These are phyloP conservation scores for Vitis hybrid DNA, from an alignment of 177 flowering plant species.

Conservation along the genomic window DNA sequence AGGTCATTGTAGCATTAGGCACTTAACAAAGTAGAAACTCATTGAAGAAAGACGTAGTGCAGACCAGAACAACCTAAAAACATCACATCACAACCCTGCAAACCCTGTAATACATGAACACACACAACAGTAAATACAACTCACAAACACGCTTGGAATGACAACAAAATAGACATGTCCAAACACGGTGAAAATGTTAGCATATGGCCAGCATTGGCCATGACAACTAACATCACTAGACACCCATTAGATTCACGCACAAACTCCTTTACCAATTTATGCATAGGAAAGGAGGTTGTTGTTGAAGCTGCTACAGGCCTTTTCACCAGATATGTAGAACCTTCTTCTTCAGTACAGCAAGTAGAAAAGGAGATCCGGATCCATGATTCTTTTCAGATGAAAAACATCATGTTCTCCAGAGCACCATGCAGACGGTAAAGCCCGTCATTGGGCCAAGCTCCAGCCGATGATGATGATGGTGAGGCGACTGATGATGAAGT, in stretches of 20 bases:
- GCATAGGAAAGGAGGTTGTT: slow-evolving; percentile 22
- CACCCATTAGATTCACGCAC: slow-evolving; percentile 54
- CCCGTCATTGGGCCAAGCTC: slow-evolving; percentile 7
- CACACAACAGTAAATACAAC: too few relatives aligned
- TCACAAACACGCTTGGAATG: too few relatives aligned
- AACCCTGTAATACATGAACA: too few relatives aligned
- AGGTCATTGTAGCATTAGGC: too few relatives aligned
- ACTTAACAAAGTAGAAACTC: too few relatives aligned
- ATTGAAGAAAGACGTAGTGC: too few relatives aligned
- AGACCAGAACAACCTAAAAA: too few relatives aligned
- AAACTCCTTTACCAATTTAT: slow-evolving; percentile 31
- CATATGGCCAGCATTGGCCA: too few relatives aligned
- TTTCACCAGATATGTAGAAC: background rate
- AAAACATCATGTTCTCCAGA: slow-evolving; percentile 53
- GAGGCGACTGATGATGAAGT: background rate
- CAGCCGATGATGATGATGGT: slow-evolving; percentile 27
- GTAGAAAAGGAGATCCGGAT: background rate
- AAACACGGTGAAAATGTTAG: too few relatives aligned
- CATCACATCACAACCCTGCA: too few relatives aligned
- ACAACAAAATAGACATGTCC: too few relatives aligned
- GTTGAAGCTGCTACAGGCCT: slow-evolving; percentile 6
- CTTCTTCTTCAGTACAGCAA: background rate
- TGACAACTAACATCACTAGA: too few relatives aligned
- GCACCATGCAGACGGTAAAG: slow-evolving; percentile 41
- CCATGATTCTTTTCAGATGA: slow-evolving; percentile 32